These are phyloP conservation scores for Lithocarpus polystachyus DNA, from an alignment of 306 rosid genomes.

Conservation along the genomic window DNA sequence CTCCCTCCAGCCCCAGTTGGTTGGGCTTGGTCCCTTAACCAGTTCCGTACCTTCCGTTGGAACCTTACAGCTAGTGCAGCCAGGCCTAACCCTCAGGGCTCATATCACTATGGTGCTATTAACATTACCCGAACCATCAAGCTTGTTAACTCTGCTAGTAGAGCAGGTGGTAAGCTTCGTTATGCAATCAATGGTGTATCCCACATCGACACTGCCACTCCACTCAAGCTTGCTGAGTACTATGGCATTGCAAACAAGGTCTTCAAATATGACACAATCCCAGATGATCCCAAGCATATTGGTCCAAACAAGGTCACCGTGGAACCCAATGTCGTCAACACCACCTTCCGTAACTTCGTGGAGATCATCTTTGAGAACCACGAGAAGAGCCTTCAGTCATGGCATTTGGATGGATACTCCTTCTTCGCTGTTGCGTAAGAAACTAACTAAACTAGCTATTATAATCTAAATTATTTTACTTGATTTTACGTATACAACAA, in stretches of 20 bases:
- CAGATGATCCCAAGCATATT: conserved; percentile 12
- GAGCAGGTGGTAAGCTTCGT: conserved; percentile 52
- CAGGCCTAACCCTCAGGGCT: conserved; percentile 92
- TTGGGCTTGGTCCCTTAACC: conserved; percentile 94
- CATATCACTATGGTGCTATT: conserved; percentile 74
- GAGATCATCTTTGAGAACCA: conserved; percentile 83
- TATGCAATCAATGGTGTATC: conserved; percentile 73
- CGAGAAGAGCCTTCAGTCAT: conserved; percentile 66
- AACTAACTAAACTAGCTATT: no score
- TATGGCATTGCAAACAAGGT: conserved; percentile 32
- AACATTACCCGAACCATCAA: conserved; percentile 74
- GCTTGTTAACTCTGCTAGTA: conserved; percentile 43
- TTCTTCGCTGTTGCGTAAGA: conserved; percentile 74
- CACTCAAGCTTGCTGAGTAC: conserved; percentile 78
- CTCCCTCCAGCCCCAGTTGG: conserved; percentile 60
- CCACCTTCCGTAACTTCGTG: conserved; percentile 40
- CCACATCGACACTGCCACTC: conserved; percentile 53
- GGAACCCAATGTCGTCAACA: conserved; percentile 44
- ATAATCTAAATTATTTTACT: no score
- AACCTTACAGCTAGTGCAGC: conserved; percentile 93
- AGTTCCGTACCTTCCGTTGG: conserved; percentile 79
- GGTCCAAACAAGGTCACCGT: neutral
- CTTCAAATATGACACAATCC: conserved; percentile 46
- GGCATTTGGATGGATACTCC: conserved; percentile 62
- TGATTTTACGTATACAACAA: no score